These are phyloP conservation scores for Capsicum pubescens DNA, from an alignment of 257 asterid genomes.

Conservation along the genomic window DNA sequence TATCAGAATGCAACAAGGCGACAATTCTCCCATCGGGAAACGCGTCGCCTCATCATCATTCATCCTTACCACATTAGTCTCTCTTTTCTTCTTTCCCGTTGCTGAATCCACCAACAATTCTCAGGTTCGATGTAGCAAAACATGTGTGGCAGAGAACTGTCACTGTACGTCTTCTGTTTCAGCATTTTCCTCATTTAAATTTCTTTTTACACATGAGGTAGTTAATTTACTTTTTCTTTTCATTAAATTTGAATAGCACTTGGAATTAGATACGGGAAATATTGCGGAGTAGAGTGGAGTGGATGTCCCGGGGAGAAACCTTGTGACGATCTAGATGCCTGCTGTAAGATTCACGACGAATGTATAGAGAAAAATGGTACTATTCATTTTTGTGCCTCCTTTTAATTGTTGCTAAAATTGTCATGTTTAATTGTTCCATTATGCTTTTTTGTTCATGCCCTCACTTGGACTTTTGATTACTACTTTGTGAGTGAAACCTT, in stretches of 20 bases:
- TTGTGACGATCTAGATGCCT: slow-evolving; percentile 92
- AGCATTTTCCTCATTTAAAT: background rate
- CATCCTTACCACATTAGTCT: background rate
- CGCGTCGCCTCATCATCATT: background rate
- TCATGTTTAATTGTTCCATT: background rate
- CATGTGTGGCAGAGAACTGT: slow-evolving; percentile 77
- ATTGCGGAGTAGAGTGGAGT: slow-evolving; percentile 92
- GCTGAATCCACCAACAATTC: background rate
- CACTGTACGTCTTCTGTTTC: slow-evolving; percentile 33
- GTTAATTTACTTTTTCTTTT: background rate
- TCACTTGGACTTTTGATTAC: background rate
- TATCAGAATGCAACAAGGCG: background rate
- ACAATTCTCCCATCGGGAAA: background rate
- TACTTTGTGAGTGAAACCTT: slow-evolving; percentile 1
- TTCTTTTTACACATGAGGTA: background rate
- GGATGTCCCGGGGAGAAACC: slow-evolving; percentile 97
- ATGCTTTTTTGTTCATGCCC: background rate
- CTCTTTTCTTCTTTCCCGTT: background rate
- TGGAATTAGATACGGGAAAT: slow-evolving; percentile 88
- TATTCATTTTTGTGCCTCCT: background rate
- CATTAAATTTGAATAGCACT: slow-evolving; percentile 48
- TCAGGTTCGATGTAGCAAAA: slow-evolving; percentile 46
- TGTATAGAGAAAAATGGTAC: slow-evolving; percentile 79
- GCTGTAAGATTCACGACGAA: slow-evolving; percentile 85
- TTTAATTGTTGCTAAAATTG: background rate